These are phyloP conservation scores for Capsella bursapastoris DNA, from an alignment of 345 rosid genomes.

Conservation along the genomic window DNA sequence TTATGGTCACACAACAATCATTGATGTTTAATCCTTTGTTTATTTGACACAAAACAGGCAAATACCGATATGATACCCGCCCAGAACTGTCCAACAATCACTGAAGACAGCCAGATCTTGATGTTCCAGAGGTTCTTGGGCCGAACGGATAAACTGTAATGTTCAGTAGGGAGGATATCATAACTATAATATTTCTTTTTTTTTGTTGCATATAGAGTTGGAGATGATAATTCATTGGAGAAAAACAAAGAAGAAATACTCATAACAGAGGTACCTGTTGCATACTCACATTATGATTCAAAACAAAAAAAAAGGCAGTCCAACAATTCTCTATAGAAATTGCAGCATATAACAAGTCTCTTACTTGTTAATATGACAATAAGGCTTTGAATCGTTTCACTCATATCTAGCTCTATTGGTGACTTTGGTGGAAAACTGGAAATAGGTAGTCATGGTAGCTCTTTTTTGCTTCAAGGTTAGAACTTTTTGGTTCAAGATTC, in stretches of 20 bases:
- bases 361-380: not conserved
- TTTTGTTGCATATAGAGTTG: conserved; percentile 25
- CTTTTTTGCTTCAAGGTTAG: not conserved
- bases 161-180: conserved; percentile 11
- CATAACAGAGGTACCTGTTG: conserved; percentile 29
- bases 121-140: conserved; percentile 31
- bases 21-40: conserved; percentile 21
- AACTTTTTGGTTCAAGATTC: conserved; percentile 16
- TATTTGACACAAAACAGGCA: conserved; percentile 33
- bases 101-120: conserved; percentile 31
- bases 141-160: conserved; percentile 4
- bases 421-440: not conserved
- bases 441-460: not conserved
- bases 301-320: not conserved
- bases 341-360: not conserved
- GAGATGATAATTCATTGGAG: conserved; percentile 12
- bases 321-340: not conserved
- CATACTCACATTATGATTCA: conserved; percentile 4
- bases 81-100: conserved; percentile 3
- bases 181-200: not conserved
- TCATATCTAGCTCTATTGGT: conserved; percentile 21
- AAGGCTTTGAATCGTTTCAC: conserved; percentile 18
- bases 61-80: conserved; percentile 28
- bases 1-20: conserved; percentile 6
- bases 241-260: conserved; percentile 19